These are phyloP conservation scores for Catharanthus roseus DNA, from an alignment of 257 asterid species.

Conservation along the genomic window DNA sequence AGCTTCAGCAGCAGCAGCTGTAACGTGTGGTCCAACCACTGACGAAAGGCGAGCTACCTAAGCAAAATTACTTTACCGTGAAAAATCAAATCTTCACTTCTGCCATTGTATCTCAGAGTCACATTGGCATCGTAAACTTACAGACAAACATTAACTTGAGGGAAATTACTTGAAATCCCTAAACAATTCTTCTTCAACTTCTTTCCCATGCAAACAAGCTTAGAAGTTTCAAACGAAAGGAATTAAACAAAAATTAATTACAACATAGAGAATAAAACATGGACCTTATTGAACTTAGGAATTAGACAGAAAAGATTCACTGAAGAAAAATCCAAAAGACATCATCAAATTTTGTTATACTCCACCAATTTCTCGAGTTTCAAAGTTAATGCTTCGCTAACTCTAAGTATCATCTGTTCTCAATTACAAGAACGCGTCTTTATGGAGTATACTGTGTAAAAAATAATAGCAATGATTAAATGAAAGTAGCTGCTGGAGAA, in stretches of 20 bases:
- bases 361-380: background rate
- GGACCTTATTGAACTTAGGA: background rate
- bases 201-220: background rate
- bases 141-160: background rate
- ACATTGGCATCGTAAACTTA: background rate
- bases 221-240: too few relatives aligned
- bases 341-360: background rate
- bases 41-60: constrained; percentile 74
- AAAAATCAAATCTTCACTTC: background rate
- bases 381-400: background rate
- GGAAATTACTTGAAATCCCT: background rate
- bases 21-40: constrained; percentile 63
- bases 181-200: background rate
- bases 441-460: background rate
- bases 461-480: background rate
- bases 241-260: too few relatives aligned
- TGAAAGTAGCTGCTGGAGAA: background rate
- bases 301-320: background rate
- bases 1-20: constrained; percentile 87
- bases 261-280: too few relatives aligned
- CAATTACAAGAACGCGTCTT: background rate
- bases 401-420: background rate
- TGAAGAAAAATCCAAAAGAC: background rate
- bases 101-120: background rate
- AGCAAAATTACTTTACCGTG: background rate